A percentile compares a stretch with the other conserved stretches of the same genome.
Conservation (phyloP, 2,329 filamentous ascomycete genomes). For the Apiospora sp. region DNA sequence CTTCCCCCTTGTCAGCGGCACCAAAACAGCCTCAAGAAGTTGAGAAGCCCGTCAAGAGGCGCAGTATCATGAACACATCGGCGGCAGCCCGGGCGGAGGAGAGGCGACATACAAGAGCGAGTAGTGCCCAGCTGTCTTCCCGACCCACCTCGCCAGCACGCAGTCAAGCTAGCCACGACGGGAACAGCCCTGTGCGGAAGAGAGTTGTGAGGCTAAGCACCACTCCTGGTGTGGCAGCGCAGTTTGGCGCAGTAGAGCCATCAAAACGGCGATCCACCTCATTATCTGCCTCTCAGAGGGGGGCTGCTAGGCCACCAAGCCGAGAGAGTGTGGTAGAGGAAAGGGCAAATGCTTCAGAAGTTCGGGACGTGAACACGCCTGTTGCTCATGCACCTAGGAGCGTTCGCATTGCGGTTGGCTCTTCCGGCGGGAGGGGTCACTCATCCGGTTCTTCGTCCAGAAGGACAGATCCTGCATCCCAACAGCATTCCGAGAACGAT, state of each 20-base stretch:
- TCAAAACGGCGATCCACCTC: slow-evolving; percentile 60
- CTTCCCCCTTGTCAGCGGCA: slow-evolving; percentile 46
- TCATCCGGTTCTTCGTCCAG: slow-evolving; percentile 48
- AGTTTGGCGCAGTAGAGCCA: slow-evolving; percentile 39
- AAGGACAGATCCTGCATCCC: slow-evolving; percentile 43
- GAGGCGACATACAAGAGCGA: slow-evolving; percentile 55
- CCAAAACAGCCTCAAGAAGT: slow-evolving; percentile 32
- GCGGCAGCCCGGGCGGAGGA: slow-evolving; percentile 53
- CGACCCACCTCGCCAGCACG: slow-evolving; percentile 53
- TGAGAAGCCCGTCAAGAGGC: slow-evolving; percentile 49
- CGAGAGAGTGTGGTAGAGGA: slow-evolving; percentile 53
- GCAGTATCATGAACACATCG: slow-evolving; percentile 57
- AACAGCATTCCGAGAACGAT: slow-evolving; percentile 52
- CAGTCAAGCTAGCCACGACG: slow-evolving; percentile 51
- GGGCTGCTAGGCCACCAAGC: slow-evolving; percentile 49
- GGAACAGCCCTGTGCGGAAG: slow-evolving; percentile 61
- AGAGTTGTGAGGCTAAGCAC: slow-evolving; percentile 65
- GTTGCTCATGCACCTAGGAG: slow-evolving; percentile 55
- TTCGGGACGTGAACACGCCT: slow-evolving; percentile 61
- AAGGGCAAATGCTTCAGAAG: slow-evolving; percentile 43
- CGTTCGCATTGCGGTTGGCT: slow-evolving; percentile 62
- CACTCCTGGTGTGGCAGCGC: slow-evolving; percentile 46
- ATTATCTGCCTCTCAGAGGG: slow-evolving; percentile 46
- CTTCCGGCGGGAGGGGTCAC: slow-evolving; percentile 53
- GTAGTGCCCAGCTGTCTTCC: slow-evolving; percentile 55